A percentile compares a stretch with the other conserved stretches of the same genome.
phyloP scores from a whole-genome alignment of 2,329 filamentous ascomycete genomes.

The Alternaria solani region DNA sequence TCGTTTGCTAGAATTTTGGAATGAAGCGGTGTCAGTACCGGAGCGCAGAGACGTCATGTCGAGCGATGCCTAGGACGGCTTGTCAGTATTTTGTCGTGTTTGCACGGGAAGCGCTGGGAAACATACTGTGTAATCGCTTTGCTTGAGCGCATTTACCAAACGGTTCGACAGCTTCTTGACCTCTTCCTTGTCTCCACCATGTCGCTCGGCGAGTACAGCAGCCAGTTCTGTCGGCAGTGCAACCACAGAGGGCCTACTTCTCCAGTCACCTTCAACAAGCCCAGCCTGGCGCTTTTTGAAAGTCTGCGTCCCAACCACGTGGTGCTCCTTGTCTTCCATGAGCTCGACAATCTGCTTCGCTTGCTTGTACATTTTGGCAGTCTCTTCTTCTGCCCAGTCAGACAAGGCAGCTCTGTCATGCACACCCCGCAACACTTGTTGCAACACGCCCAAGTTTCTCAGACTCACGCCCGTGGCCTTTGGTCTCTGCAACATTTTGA shows the following conservation, averaged over 20 bases:
- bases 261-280: constrained; percentile 27
- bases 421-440: constrained; percentile 47
- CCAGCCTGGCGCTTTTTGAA: constrained; percentile 9
- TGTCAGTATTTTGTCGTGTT: constrained; percentile 1
- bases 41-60: constrained; percentile 6
- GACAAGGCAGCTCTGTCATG: constrained; percentile 43
- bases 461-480: constrained; percentile 38
- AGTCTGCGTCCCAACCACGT: constrained; percentile 18
- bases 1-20: constrained; percentile 5
- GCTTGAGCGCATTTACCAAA: constrained; percentile 47
- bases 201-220: constrained; percentile 50
- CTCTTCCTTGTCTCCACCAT: constrained; percentile 49
- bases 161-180: constrained; percentile 53
- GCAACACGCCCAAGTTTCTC: constrained; percentile 33
- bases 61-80: constrained; percentile 12
- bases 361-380: constrained; percentile 49
- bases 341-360: constrained; percentile 52
- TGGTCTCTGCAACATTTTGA: constrained; percentile 41
- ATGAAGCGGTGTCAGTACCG: constrained; percentile 20
- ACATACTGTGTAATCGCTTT: constrained; percentile 32
- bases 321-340: constrained; percentile 54
- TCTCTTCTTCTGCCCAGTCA: constrained; percentile 49
- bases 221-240: constrained; percentile 56
- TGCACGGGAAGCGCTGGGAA: not conserved
- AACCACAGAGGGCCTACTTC: constrained; percentile 48